Percentiles rank a stretch among this genome's conserved stretches.
Conservation (phyloP, 2,329 filamentous ascomycete genomes). For the Stagonosporopsis vannaccii region DNA sequence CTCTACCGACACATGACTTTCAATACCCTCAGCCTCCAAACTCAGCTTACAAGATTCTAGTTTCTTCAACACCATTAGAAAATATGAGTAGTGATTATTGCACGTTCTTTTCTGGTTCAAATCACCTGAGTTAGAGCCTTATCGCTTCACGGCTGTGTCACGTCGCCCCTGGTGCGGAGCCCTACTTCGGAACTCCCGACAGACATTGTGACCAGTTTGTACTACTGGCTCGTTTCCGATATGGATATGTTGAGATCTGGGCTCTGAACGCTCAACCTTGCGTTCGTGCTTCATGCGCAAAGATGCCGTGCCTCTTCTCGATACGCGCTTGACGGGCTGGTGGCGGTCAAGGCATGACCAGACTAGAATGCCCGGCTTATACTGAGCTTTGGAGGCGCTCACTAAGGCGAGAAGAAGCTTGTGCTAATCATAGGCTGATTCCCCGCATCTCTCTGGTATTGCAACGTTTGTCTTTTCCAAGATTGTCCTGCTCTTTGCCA, state of each 20-base stretch:
- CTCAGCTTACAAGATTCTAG: constrained; percentile 6
- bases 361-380: constrained; percentile 1
- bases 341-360: neutral
- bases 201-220: constrained; percentile 15
- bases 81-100: constrained; percentile 1
- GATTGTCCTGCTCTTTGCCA: neutral
- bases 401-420: neutral
- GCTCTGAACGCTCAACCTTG: neutral
- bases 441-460: neutral
- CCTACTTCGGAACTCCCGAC: constrained; percentile 15
- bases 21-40: constrained; percentile 15
- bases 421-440: constrained; percentile 2
- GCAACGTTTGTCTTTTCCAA: neutral
- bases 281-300: neutral
- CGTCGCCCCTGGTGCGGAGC: constrained; percentile 13
- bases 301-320: neutral
- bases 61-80: neutral
- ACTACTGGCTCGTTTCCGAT: constrained; percentile 14
- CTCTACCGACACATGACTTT: constrained; percentile 17
- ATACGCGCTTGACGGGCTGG: neutral
- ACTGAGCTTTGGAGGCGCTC: neutral
- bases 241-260: constrained; percentile 16
- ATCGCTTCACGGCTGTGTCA: constrained; percentile 16
- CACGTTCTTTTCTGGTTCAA: constrained; percentile 11
- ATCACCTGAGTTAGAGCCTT: constrained; percentile 18